Evolutionary conservation across 345 rosid genomes (phyloP), one percentile per base, ranked within the genome.

Genomic region (Dipteronia sinensis): DNA sequence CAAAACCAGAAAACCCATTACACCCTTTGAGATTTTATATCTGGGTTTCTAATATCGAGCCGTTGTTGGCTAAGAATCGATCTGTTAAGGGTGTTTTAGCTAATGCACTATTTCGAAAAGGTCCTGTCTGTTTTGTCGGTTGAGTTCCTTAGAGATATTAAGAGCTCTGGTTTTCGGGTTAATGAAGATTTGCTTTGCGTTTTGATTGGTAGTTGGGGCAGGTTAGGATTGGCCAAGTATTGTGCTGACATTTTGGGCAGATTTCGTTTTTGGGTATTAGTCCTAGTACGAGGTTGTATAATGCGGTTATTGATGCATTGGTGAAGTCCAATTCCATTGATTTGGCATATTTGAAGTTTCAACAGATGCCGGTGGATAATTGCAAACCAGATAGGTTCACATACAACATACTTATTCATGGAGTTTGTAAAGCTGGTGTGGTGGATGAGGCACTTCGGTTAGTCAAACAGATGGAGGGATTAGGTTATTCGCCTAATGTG

Each of bases 151-250:
- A 71, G 78, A 73, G 96, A 95, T 80, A 78, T 95, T 78, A 73
- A 83, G 65, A 78, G 82, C 56, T 91, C 95, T 1, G 95, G 95
- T 56, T 87, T 69, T 78, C 55, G 75, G 51, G 83, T 95, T 11
- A 85, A 73, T 23, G 99, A 93, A 15, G 94, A 93, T 23, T 83
- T 95, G 88, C 83, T 95, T 68, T 89, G 93, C 66, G 71, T 91
- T 87, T 79, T 93, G 86, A 85, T 95, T 70, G 92, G 97, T 49
- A 90, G 94, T 79, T 95, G 98, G 98, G 99, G 98, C 6, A 92
- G 86, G 76, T 81, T 93, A 78, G 98, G 98, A 42, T 85, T 95
- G 82, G 93, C 94, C 10, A 92, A 89, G 61, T 95, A 93, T 80
- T 92, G 97, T 80, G 82, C 82, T 74, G 98, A 93, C 69, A 85